These are phyloP conservation scores for Apiospora koreana DNA, from an alignment of 2,329 filamentous ascomycete species.

Conservation along the genomic window DNA sequence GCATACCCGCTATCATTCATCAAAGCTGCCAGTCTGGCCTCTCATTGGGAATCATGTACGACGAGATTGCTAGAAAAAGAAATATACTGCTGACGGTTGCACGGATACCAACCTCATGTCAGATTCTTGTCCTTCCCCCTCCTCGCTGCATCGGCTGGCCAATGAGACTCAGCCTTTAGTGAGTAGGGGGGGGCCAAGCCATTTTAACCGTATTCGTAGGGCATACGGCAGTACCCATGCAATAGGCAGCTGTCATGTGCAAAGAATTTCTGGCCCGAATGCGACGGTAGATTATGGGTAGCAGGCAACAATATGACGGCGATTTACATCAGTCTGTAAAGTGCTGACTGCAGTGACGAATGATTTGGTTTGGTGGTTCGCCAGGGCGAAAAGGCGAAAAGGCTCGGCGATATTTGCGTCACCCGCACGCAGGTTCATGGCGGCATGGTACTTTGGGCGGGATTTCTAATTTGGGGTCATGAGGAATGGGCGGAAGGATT, in stretches of 20 bases:
- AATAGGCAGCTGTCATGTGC: not conserved
- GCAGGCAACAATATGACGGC: not conserved
- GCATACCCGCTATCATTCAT: not conserved
- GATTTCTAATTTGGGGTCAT: not conserved
- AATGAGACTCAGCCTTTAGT: not conserved
- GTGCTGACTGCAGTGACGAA: slow-evolving; percentile 11
- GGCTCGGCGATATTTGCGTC: not conserved
- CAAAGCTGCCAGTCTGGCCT: not conserved
- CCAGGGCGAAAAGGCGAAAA: not conserved
- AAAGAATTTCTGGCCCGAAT: not conserved
- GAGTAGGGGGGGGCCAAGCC: not conserved
- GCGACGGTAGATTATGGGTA: slow-evolving; percentile 1
- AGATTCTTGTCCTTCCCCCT: slow-evolving; percentile 12
- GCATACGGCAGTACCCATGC: not conserved
- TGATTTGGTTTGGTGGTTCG: not conserved
- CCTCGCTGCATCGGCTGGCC: not conserved
- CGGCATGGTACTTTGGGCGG: not conserved
- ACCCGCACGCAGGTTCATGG: not conserved
- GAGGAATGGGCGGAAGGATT: not conserved
- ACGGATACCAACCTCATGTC: slow-evolving; percentile 14
- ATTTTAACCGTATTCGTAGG: slow-evolving; percentile 1
- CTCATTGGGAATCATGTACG: not conserved
- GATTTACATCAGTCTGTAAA: not conserved
- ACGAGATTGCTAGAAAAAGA: not conserved
- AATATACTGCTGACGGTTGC: not conserved